Evolutionary conservation across 192 early-diverging fungal species (phyloP).

Genomic region (Backusella circina): DNA sequence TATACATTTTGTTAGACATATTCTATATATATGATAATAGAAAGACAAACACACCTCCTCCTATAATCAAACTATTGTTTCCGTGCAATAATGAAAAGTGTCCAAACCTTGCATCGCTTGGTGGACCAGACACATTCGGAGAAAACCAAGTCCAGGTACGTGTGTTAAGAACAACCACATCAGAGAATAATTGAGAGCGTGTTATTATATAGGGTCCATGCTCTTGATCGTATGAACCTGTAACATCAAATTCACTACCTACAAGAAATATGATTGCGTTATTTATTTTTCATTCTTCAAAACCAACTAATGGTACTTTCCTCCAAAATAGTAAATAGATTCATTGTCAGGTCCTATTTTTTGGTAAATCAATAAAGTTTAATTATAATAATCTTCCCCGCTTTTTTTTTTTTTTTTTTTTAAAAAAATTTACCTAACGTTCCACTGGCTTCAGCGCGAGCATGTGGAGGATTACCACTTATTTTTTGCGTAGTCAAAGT

Average conservation of each 20-base stretch:
- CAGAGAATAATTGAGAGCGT: background rate
- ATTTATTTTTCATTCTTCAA: background rate
- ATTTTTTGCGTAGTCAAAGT: background rate
- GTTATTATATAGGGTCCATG: background rate
- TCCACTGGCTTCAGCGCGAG: background rate
- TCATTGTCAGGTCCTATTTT: background rate
- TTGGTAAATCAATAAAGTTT: background rate
- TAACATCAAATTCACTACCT: background rate
- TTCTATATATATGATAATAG: background rate
- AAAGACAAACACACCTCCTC: background rate
- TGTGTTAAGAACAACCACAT: conserved; percentile 3
- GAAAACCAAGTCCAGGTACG: background rate
- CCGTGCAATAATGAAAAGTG: background rate
- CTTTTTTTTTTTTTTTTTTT: no score
- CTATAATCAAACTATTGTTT: conserved; percentile 1
- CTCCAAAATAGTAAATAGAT: conserved; percentile 7
- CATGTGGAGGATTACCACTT: background rate
- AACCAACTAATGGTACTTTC: background rate
- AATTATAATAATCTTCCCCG: background rate
- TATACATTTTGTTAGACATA: background rate
- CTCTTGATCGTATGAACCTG: background rate
- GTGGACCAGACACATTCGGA: background rate
- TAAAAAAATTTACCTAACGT: background rate
- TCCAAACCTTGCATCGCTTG: background rate
- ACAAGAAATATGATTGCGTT: background rate